A percentile compares a stretch with the other conserved stretches of the same genome.
Conservation (phyloP, 2,329 filamentous ascomycete genomes). For the Colletotrichum melonis region DNA sequence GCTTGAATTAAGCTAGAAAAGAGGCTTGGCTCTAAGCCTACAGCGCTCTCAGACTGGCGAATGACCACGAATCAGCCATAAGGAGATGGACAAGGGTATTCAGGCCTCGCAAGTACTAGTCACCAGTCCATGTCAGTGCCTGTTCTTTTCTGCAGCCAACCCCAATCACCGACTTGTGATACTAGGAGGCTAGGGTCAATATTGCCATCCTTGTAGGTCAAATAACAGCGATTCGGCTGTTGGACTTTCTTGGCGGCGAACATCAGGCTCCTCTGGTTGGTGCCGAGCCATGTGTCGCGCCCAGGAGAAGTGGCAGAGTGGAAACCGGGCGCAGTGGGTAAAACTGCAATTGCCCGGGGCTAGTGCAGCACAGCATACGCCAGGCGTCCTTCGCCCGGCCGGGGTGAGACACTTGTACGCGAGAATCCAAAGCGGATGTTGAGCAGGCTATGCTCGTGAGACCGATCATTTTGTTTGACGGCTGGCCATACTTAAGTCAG, state of each 20-base stretch:
- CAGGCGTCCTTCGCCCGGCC: slow-evolving; percentile 4
- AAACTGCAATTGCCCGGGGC: not conserved
- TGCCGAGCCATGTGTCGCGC: not conserved
- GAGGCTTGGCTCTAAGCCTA: not conserved
- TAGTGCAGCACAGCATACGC: slow-evolving; percentile 15
- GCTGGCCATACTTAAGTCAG: not conserved
- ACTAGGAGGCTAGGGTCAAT: not conserved
- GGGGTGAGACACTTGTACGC: not conserved
- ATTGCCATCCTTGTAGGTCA: not conserved
- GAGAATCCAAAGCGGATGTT: not conserved
- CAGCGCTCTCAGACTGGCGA: not conserved
- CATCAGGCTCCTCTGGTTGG: not conserved
- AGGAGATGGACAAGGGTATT: not conserved
- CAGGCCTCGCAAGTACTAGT: not conserved
- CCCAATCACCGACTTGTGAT: not conserved
- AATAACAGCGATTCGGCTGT: not conserved
- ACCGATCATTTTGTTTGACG: not conserved
- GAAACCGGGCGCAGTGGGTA: too few relatives aligned
- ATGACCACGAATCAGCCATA: not conserved
- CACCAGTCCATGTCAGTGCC: not conserved
- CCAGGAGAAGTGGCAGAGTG: not conserved
- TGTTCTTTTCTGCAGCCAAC: not conserved
- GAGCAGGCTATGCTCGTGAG: not conserved
- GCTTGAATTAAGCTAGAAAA: not conserved
- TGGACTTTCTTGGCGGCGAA: not conserved